Evolutionary conservation across 163 green algal species (phyloP), one percentile per base, ranked within the genome.

Genomic region (Chlorella variabilis): DNA sequence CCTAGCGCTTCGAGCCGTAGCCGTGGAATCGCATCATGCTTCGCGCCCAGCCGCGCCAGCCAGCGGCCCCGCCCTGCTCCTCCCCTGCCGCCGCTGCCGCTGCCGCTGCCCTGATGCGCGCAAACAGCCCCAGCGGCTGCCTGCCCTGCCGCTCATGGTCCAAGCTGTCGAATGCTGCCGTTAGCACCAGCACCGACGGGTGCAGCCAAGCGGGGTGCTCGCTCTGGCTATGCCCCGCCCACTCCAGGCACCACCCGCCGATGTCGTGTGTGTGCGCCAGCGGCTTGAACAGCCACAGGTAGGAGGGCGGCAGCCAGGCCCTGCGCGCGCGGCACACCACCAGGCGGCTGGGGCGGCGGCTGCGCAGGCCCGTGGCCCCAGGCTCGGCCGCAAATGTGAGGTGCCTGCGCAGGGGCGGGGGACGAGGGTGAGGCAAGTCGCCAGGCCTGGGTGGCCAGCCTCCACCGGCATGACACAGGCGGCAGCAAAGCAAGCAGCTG

Each of bases 281-380:
- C 27, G 86, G 86, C 33, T 73, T 74, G 68, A 90, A 90, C 5
- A 90, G 74, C 86, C 86, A 90, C 25, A 85, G 74, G 31, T 54
- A 71, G n/a, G 56, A 77, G 39, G 86, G 83, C 17, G 86, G 86
- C 68, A 90, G 75, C 86, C 84, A 89, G 17, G 86, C 86, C 0
- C 83, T 63, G 38, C 77, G 82, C 58, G 54, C 77, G n/a, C 62
- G 75, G 66, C 59, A 75, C 58, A 86, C 67, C 8, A 61, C 41
- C 41, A 62, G 59, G 31, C 59, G 56, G 36, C 62, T 85, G 71
- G 67, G 80, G 25, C 59, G 68, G 8, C 1, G 51, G 33, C 27
- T 49, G 38, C 51, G 34, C 51, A 59, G 39, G 29, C 67, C 56
- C 18, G 9, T 29, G 21, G 36, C 51, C 23, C 25, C 21, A 21